Conservation (phyloP, 1,284 basidiomycete species). For the Ceratobasidium sp. region DNA sequence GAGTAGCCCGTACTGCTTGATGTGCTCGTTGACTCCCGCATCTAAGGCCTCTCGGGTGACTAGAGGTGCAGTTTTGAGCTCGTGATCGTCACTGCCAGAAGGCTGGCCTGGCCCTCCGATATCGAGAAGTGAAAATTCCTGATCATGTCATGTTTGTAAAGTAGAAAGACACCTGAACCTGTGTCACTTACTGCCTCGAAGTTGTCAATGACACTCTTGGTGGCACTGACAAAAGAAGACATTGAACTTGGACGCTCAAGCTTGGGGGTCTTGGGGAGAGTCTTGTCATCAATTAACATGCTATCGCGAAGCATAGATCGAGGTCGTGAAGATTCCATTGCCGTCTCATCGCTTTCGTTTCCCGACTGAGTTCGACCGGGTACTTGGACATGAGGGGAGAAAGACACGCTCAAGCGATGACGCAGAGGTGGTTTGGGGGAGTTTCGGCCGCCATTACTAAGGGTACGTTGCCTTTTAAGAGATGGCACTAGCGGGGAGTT, state of each 20-base stretch:
- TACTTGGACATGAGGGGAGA: constrained; percentile 43
- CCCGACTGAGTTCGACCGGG: constrained; percentile 32
- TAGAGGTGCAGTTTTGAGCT: constrained; percentile 56
- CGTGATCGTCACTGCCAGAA: constrained; percentile 52
- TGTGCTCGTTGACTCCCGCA: constrained; percentile 47
- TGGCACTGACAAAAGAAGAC: constrained; percentile 23
- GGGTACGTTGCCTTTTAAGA: constrained; percentile 30
- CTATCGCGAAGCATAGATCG: constrained; percentile 19
- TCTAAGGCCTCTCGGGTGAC: constrained; percentile 55
- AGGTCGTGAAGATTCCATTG: not conserved
- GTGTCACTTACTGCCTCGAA: constrained; percentile 25
- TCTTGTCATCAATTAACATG: constrained; percentile 25
- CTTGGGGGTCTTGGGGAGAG: constrained; percentile 21
- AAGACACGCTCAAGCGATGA: constrained; percentile 40
- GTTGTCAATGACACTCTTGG: constrained; percentile 11
- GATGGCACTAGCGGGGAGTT: constrained; percentile 32
- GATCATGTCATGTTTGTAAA: not conserved
- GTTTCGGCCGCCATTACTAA: constrained; percentile 24
- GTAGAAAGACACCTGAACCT: not conserved
- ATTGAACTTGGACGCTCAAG: constrained; percentile 39
- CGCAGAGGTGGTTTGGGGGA: constrained; percentile 39
- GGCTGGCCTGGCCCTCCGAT: constrained; percentile 27
- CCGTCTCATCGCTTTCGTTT: constrained; percentile 41
- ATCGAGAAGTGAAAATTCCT: constrained; percentile 42
- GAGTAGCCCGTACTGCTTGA: constrained; percentile 56